A percentile compares a stretch with the other conserved stretches of the same genome.
Conservation (phyloP, 768 basidiomycete genomes). For the Amanita molliuscula region DNA sequence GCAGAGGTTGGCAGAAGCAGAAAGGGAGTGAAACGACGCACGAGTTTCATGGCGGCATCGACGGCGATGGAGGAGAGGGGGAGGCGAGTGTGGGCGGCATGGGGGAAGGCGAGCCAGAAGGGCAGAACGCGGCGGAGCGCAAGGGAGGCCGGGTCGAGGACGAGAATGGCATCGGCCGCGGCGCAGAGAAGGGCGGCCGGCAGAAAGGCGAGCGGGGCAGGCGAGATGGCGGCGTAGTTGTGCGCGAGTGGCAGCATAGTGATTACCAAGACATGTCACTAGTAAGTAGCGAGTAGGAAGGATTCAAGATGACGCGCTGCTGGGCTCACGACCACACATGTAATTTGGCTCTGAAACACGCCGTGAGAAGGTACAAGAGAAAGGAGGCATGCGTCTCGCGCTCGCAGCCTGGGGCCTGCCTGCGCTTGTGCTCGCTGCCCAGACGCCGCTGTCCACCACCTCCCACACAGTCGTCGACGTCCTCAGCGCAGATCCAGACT, state of each 20-base stretch:
- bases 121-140: constrained; percentile 59
- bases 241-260: constrained; percentile 34
- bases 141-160: constrained; percentile 63
- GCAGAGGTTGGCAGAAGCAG: constrained; percentile 11
- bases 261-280: no score
- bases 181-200: constrained; percentile 48
- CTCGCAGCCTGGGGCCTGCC: constrained; percentile 12
- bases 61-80: constrained; percentile 54
- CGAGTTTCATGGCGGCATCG: constrained; percentile 74
- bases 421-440: constrained; percentile 11
- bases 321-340: no score
- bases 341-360: no score
- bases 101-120: constrained; percentile 76
- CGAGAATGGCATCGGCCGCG: constrained; percentile 57
- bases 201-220: constrained; percentile 10
- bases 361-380: no score
- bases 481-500: constrained; percentile 68
- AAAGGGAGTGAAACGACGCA: constrained; percentile 27
- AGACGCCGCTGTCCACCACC: constrained; percentile 9
- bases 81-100: constrained; percentile 29
- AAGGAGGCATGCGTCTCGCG: constrained; percentile 7
- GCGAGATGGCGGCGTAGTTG: constrained; percentile 37
- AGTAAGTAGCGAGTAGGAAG: no score
- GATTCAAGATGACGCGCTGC: no score
- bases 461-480: constrained; percentile 68